A percentile compares a stretch with the other conserved stretches of the same genome.
phyloP scores from a whole-genome alignment of 2,329 filamentous ascomycete genomes.

The Periconia sp. region DNA sequence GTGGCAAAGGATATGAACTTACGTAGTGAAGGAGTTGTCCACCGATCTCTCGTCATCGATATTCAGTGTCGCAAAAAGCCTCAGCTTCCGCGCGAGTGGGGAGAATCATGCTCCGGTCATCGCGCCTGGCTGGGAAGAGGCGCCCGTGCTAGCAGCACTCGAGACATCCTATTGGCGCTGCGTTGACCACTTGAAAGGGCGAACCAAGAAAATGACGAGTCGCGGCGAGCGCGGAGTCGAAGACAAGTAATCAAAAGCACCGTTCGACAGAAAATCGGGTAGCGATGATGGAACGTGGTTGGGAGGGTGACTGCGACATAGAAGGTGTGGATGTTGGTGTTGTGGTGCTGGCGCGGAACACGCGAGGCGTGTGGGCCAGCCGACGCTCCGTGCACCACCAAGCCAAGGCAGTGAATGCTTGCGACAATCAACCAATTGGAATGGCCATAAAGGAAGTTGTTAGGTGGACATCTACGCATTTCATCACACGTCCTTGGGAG shows the following conservation, averaged over 20 bases:
- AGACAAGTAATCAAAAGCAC: neutral
- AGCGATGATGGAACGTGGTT: neutral
- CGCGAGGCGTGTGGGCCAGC: neutral
- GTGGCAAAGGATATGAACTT: neutral
- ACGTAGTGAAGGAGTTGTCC: neutral
- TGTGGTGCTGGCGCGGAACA: neutral
- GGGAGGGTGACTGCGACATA: neutral
- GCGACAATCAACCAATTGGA: no score
- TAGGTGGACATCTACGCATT: no score
- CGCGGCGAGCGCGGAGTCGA: neutral
- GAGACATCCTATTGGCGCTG: neutral
- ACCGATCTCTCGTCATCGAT: neutral
- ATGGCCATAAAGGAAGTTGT: no score
- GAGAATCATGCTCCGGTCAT: neutral
- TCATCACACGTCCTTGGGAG: no score
- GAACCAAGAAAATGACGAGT: neutral
- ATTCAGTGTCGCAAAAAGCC: neutral
- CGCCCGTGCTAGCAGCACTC: no score
- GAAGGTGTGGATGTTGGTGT: neutral
- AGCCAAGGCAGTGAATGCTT: neutral
- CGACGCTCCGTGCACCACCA: neutral
- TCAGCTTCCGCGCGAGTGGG: neutral
- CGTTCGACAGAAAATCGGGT: neutral
- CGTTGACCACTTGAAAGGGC: neutral
- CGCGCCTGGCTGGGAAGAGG: neutral